Percentiles rank a stretch among this genome's conserved stretches.
Conservation (phyloP, 768 basidiomycete genomes). For the Amyloporia xantha region DNA sequence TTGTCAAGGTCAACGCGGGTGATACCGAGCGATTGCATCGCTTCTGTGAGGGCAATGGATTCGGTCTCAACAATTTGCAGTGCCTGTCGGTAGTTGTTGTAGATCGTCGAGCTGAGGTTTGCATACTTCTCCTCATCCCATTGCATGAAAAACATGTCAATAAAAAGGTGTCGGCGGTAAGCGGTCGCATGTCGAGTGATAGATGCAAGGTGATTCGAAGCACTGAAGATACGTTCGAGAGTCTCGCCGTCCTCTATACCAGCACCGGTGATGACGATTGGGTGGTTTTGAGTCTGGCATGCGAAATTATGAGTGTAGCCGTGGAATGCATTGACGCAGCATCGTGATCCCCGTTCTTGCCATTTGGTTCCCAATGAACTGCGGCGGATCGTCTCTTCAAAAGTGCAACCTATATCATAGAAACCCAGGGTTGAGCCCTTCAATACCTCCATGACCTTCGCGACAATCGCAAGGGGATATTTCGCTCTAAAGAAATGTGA, state of each 20-base stretch:
- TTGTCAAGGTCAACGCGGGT: conserved; percentile 14
- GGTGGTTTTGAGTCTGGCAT: conserved; percentile 29
- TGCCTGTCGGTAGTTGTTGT: conserved; percentile 27
- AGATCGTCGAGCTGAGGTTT: conserved; percentile 21
- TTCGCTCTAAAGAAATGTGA: too few species aligned
- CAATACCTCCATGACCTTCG: too few species aligned
- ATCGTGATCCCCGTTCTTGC: not conserved
- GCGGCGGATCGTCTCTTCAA: too few species aligned
- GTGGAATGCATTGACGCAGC: conserved; percentile 26
- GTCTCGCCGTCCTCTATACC: conserved; percentile 28
- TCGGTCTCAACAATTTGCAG: conserved; percentile 20
- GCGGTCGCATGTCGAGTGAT: too few species aligned
- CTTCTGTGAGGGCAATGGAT: too few species aligned
- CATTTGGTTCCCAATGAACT: too few species aligned
- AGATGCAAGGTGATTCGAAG: too few species aligned
- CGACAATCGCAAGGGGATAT: too few species aligned
- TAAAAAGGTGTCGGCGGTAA: conserved; percentile 21
- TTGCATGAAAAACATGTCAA: conserved; percentile 26
- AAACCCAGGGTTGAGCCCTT: too few species aligned
- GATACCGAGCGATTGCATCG: conserved; percentile 10
- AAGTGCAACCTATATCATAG: too few species aligned
- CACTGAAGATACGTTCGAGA: too few species aligned
- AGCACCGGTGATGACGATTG: conserved; percentile 21
- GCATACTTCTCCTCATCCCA: conserved; percentile 32
- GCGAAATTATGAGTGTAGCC: conserved; percentile 28